Evolutionary conservation across 176 grass and related monocot species (phyloP).

Genomic region (Coix lacrymajobi): DNA sequence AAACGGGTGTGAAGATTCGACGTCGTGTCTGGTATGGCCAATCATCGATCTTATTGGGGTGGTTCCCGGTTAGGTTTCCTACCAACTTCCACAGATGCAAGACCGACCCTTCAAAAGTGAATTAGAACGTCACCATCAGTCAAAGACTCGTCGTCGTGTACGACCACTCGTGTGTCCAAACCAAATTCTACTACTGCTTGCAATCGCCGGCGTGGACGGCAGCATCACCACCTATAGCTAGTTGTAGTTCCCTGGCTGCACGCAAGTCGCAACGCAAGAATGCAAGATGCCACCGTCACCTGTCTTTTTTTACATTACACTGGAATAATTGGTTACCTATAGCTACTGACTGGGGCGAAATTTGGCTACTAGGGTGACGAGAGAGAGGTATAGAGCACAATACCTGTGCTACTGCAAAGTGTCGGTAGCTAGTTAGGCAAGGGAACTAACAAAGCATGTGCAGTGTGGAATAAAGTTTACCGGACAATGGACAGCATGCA

Average conservation of each 20-base stretch:
- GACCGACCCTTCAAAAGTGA: not conserved
- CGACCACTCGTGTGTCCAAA: not conserved
- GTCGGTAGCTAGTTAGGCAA: not conserved
- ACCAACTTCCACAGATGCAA: not conserved
- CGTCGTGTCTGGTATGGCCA: not conserved
- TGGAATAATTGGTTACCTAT: not conserved
- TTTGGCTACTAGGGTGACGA: not conserved
- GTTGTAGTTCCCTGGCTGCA: conserved; percentile 7
- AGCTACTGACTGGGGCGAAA: not conserved
- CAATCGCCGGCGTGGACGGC: not conserved
- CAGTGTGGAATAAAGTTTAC: not conserved
- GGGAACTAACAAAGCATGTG: not conserved
- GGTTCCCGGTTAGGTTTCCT: not conserved
- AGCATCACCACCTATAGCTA: no score
- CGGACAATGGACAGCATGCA: conserved; percentile 9
- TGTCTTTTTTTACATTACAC: not conserved
- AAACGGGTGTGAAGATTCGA: not conserved
- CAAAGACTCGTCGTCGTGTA: not conserved
- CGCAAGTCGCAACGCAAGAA: no score
- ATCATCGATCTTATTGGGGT: not conserved
- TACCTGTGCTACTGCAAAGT: not conserved
- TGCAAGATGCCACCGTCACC: not conserved
- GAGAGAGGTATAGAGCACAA: not conserved
- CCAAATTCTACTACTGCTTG: not conserved
- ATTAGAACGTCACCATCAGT: not conserved